Conservation (phyloP, 1,284 basidiomycete genomes). For the Paramarasmius palmivorus region DNA sequence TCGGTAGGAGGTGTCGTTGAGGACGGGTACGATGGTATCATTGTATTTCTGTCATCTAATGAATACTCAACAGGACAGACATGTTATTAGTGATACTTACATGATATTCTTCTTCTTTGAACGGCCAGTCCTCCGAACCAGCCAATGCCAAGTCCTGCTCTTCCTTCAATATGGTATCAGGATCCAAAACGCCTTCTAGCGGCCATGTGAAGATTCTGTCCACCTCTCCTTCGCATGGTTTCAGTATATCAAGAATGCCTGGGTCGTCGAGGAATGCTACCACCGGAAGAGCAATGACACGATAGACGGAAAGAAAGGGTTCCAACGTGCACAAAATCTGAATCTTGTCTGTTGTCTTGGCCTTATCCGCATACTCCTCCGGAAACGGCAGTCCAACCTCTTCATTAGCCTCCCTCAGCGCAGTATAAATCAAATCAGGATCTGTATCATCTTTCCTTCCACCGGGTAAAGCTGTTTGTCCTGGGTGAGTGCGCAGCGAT, state of each 20-base stretch:
- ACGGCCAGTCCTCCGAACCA: conserved; percentile 77
- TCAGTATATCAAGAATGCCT: not conserved
- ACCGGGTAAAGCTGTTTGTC: conserved; percentile 82
- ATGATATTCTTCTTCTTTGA: conserved; percentile 60
- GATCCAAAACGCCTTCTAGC: conserved; percentile 12
- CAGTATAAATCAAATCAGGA: conserved; percentile 62
- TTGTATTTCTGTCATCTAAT: conserved; percentile 45
- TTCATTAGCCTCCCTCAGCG: conserved; percentile 49
- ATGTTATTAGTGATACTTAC: conserved; percentile 32
- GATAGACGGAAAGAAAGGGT: conserved; percentile 8
- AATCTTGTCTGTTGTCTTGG: not conserved
- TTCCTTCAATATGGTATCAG: not conserved
- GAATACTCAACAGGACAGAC: not conserved
- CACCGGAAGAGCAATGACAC: conserved; percentile 8
- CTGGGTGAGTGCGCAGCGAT: conserved; percentile 72
- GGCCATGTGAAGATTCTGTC: conserved; percentile 13
- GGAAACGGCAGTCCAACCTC: conserved; percentile 11
- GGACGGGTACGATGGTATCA: conserved; percentile 50
- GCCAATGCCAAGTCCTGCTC: conserved; percentile 50
- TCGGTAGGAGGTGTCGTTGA: conserved; percentile 54
- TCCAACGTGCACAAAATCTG: conserved; percentile 5
- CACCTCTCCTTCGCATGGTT: conserved; percentile 9
- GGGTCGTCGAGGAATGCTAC: not conserved
- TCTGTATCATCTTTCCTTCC: conserved; percentile 79
- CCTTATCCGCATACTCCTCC: not conserved